Evolutionary conservation across 2,329 filamentous ascomycete species (phyloP).

Genomic region (Cercospora sp.): DNA sequence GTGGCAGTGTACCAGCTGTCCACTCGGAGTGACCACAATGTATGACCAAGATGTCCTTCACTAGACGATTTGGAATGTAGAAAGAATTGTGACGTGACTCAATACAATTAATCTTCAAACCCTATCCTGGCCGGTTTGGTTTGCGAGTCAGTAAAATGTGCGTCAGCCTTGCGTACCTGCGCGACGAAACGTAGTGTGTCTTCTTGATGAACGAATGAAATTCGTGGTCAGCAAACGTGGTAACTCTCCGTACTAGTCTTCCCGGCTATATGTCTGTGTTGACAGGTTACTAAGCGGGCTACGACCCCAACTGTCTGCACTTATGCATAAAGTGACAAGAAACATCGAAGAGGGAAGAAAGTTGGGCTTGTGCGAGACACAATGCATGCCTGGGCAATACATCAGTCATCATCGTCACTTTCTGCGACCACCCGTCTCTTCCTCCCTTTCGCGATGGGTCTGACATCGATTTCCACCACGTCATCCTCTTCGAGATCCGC

Average conservation of each 20-base stretch:
- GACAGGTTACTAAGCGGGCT: background rate
- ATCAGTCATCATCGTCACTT: conserved; percentile 21
- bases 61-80: background rate
- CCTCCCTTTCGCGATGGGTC: conserved; percentile 10
- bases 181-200: conserved; percentile 10
- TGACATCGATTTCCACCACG: conserved; percentile 11
- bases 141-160: conserved; percentile 5
- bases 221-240: too few relatives aligned
- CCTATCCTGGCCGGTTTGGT: background rate
- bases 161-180: conserved; percentile 11
- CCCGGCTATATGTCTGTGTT: conserved; percentile 1
- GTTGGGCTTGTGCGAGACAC: background rate
- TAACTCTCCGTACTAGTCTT: background rate
- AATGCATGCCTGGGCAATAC: background rate
- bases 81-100: background rate
- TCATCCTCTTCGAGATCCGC: conserved; percentile 10
- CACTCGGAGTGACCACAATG: background rate
- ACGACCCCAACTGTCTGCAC: background rate
- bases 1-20: background rate
- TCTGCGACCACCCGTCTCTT: conserved; percentile 28
- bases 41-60: background rate
- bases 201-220: background rate
- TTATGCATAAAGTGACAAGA: background rate
- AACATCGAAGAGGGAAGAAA: background rate
- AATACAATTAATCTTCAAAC: background rate